Evolutionary conservation across 2,329 filamentous ascomycete species (phyloP), one percentile per base, ranked within the genome.

Genomic region (Penicillium sp.): DNA sequence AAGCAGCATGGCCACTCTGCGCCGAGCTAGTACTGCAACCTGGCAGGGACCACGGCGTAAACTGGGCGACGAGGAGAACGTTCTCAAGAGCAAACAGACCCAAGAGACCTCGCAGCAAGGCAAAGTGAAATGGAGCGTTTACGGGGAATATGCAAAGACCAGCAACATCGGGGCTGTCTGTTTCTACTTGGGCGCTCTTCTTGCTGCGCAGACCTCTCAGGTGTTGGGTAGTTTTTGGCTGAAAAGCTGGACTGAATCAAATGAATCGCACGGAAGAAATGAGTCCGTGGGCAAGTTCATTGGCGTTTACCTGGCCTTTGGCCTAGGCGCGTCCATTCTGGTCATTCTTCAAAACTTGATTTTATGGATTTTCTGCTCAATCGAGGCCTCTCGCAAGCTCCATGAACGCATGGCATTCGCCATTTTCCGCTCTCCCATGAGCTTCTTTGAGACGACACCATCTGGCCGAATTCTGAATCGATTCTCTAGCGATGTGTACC

Each of bases 321-420:
- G 92, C 32, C 77, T 98, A 35, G 90, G 90, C 20, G 82, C 85
- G 16, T 84, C 92, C 27, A 74, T 78, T 29, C 72, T 98, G 47
- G 90, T 93, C 2, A 87, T 96, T 28, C 59, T 93, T 18, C 92
- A 96, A 66, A 96, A 90, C 4, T 70, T 98, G 52, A 88, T 98
- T 48, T 73, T 98, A 17, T 98, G 92, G 92, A 96, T 98, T 50
- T 96, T 98, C 70, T 98, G 93, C 69, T 96, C 92, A 3, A 98
- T 98, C 47, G 92, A 98, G 80, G 92, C 92, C 34, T 95, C 90
- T 13, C 80, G 92, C 46, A 98, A 96, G 69, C 75, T 98, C 39
- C 92, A 98, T 62, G 92, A 96, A 68, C 77, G 86, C 48, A 96
- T 98, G 92, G 90, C 90, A 29, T 92, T 84, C 55, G 88, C 92